Base-by-base conservation (phyloP, 2,329 filamentous ascomycete species). In the Epichloe aotearoae region DNA sequence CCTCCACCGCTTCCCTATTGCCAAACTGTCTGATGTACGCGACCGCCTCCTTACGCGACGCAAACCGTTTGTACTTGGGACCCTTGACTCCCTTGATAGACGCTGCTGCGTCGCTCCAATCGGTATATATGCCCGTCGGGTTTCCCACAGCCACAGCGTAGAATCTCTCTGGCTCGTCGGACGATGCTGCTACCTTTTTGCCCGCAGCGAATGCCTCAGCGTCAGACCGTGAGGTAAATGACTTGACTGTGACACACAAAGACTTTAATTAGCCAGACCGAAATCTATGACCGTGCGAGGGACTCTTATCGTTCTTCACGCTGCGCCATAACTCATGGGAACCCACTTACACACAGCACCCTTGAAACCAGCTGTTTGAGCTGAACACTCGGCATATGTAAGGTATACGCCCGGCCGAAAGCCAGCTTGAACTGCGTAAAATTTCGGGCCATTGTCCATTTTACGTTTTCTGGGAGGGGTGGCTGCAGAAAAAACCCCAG, bases 151-250 rank as follows among this genome's bases (percentile, higher is more conserved):
- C 80, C 5, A 84, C 77, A 3, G 74, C 80, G 59, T 83, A 83
- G 64, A 74, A 83, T 46, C 69, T 72, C 47, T 70, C 61, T 44
- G 73, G 68, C 53, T 71, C 64, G 46, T 68, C 59, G 40, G 70
- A 64, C 20, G 69, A 60, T 19, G 67, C 60, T 15, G 67, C 61
- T 5, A 64, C 60, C 26, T 64, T 61, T 75, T 75, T 76, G 45
- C 86, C 86, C 1, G 76, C 79, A 26, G 88, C 73, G 62, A 87
- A 96, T 2, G 79, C 80, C 59, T 86, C 77, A n/a, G 91, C 91
- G 53, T 95, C 88, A 55, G 82, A 76, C 52, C 76, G 71, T 0
- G 77, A 80, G 10, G 74, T 69, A 62, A 95, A 96, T 1, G 85
- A 88, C 69, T 93, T 91, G 72, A 86, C 88, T 93, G 40, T 7